These are phyloP conservation scores for Spergularia bocconei DNA, from an alignment of 148 eudicot genomes.

Conservation along the genomic window DNA sequence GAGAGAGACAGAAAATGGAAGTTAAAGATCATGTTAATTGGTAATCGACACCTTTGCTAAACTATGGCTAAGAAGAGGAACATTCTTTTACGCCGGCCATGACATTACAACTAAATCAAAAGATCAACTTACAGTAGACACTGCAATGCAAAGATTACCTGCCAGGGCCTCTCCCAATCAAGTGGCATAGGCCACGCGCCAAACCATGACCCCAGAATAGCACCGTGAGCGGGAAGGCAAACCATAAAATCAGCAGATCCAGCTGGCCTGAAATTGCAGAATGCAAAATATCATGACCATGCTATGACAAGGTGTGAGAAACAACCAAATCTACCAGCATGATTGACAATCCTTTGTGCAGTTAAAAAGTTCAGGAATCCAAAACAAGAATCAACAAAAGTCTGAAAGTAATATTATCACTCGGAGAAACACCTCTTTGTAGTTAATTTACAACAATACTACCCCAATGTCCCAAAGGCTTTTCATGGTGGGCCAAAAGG, in stretches of 20 bases:
- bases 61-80: neutral
- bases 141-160: conserved; percentile 44
- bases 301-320: neutral
- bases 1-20: neutral
- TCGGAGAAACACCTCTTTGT: conserved; percentile 2
- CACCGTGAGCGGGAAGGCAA: conserved; percentile 88
- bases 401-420: neutral
- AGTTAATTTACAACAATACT: too few relatives aligned
- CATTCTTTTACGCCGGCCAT: neutral
- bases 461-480: too few relatives aligned
- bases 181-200: conserved; percentile 99
- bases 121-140: neutral
- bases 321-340: neutral
- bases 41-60: neutral
- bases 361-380: neutral
- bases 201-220: conserved; percentile 91
- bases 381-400: neutral
- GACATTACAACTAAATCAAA: neutral
- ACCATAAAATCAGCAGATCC: conserved; percentile 65
- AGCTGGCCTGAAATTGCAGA: conserved; percentile 46
- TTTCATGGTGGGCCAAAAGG: too few relatives aligned
- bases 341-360: neutral
- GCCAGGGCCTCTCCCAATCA: conserved; percentile 99
- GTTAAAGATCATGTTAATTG: conserved; percentile 1
- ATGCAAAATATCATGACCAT: conserved; percentile 5